Conservation (phyloP, 257 asterid genomes). For the Nemophila menziesii region DNA sequence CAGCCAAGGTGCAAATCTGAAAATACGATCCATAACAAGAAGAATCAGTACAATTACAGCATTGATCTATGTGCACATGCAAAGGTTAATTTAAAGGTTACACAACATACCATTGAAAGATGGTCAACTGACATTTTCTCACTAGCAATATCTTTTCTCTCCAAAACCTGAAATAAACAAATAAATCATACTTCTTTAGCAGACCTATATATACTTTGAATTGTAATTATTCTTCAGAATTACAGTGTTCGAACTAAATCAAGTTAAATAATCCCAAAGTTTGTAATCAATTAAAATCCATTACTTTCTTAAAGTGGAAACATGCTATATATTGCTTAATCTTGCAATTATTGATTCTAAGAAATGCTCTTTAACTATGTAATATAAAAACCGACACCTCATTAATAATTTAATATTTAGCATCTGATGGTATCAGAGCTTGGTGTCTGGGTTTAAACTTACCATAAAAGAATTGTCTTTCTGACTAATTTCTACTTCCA, state of each 20-base stretch:
- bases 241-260: background rate
- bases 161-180: constrained; percentile 48
- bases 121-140: constrained; percentile 40
- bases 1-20: constrained; percentile 72
- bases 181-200: constrained; percentile 5
- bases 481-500: no score
- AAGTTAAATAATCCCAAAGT: background rate
- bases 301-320: no score
- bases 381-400: no score
- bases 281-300: background rate
- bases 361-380: no score
- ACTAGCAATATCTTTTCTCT: constrained; percentile 35
- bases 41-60: constrained; percentile 4
- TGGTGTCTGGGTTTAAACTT: no score
- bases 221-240: no score
- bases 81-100: no score
- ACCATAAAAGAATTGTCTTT: no score
- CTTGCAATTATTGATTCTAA: no score
- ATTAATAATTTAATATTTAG: no score
- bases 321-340: no score
- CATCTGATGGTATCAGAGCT: no score
- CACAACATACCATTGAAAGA: constrained; percentile 47
- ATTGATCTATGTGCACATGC: background rate
- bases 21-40: constrained; percentile 11
- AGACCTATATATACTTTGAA: background rate